A percentile compares a stretch with the other conserved stretches of the same genome.
These are phyloP conservation scores for Botrytis cinerea DNA, from an alignment of 2,329 filamentous ascomycete species.

Conservation along the genomic window DNA sequence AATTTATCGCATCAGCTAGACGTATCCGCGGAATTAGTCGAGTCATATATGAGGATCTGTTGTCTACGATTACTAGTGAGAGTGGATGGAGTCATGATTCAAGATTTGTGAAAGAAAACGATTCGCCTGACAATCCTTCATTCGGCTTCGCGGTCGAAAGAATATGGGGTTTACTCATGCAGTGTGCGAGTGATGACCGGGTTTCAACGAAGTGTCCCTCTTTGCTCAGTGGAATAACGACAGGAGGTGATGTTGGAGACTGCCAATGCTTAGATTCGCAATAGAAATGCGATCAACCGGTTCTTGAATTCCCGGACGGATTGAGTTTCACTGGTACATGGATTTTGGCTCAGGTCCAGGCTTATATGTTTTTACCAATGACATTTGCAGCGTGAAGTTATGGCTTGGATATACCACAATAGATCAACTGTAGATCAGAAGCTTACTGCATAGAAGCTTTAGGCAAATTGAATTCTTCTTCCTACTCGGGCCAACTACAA, in stretches of 20 bases:
- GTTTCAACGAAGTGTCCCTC: conserved; percentile 83
- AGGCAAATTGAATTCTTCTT: background rate
- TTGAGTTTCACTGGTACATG: background rate
- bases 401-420: background rate
- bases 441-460: background rate
- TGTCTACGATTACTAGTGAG: conserved; percentile 32
- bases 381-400: background rate
- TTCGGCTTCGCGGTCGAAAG: conserved; percentile 39
- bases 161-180: conserved; percentile 37
- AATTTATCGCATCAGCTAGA: conserved; percentile 50
- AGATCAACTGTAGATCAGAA: background rate
- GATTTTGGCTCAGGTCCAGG: background rate
- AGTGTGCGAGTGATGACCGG: conserved; percentile 55
- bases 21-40: conserved; percentile 44
- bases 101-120: conserved; percentile 20
- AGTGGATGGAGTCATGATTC: conserved; percentile 34
- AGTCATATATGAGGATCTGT: conserved; percentile 32
- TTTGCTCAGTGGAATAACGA: conserved; percentile 74
- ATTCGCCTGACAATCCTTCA: conserved; percentile 35
- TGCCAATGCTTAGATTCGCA: conserved; percentile 38
- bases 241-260: conserved; percentile 30
- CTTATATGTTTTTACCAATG: background rate
- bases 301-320: background rate
- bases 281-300: background rate
- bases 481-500: background rate